Base-by-base conservation (phyloP, 148 eudicot genomes). In the Suaeda aralocaspica region DNA sequence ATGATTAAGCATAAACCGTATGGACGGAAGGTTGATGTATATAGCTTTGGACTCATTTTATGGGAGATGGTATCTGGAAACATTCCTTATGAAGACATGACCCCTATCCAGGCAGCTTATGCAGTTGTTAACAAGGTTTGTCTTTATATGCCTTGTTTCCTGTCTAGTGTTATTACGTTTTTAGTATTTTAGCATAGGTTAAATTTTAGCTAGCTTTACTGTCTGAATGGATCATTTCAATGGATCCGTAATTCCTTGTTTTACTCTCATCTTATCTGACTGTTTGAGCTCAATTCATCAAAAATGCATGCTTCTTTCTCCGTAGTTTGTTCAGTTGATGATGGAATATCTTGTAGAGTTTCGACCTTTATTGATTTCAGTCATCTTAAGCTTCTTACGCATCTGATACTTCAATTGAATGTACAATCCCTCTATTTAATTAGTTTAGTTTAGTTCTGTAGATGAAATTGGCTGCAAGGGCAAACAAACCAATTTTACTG, bases 61-160 rank as follows among this genome's bases (percentile, higher is more conserved):
- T 88, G 92, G 95, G 96, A 93, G 71, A 68, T 93, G 86, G 84
- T 88, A 30, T 80, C 98, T 10, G 96, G 95, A 59, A 76, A 82
- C 12, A 81, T 87, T 57, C 98, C 98, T 0, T 90, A 87, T 31
- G 92, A 85, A 72, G 95, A 93, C 51, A 90, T 93, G 98, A 85
- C 87, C 18, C 98, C 96, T 2, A 83, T 85, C 67, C 96, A 90
- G 76, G 98, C 96, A 55, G 98, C 98, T 33, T 93, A 81, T 90
- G 98, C 98, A 67, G 98, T 93, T 33, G 90, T 87, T 69, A 87
- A 88, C 68, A 93, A 90, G 98, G 96, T 89, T 70, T 6, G 72
- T 76, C 21, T 64, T 16, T 30, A 21, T 49, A 33, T 22, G 41
- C n/a, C 42, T 56, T 63, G 7, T 39, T 15, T 48, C 33, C 9